Evolutionary conservation across 2,329 filamentous ascomycete species (phyloP).

Genomic region (Scedosporium apiospermum): DNA sequence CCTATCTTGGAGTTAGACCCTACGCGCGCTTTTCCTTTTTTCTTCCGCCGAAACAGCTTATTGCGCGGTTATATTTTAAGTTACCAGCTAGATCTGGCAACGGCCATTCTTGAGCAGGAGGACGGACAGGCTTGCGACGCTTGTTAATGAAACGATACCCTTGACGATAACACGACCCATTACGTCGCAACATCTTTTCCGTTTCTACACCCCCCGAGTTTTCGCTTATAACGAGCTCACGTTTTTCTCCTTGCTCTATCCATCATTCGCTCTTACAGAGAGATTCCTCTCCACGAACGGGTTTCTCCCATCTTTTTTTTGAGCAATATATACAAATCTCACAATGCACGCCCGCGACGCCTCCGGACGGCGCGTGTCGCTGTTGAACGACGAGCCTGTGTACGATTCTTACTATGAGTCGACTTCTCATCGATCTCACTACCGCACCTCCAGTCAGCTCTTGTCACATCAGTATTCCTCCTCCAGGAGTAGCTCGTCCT

Average conservation of each 20-base stretch:
- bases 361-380: constrained; percentile 46
- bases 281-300: not conserved
- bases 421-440: constrained; percentile 16
- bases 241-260: not conserved
- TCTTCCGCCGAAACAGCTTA: not conserved
- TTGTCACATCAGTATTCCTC: constrained; percentile 23
- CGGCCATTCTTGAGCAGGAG: not conserved
- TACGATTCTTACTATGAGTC: constrained; percentile 11
- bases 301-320: no score
- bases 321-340: not conserved
- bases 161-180: not conserved
- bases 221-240: not conserved
- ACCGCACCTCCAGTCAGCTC: constrained; percentile 23
- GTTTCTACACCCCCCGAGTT: not conserved
- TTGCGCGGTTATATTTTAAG: not conserved
- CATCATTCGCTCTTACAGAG: no score
- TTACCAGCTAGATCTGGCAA: not conserved
- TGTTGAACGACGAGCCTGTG: constrained; percentile 45
- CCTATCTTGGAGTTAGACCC: not conserved
- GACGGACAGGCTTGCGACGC: not conserved
- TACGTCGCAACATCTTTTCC: no score
- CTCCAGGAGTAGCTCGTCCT: constrained; percentile 32
- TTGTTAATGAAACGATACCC: not conserved
- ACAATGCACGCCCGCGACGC: constrained; percentile 47
- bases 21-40: not conserved